Evolutionary conservation across 176 grass and related monocot species (phyloP), one percentile per base, ranked within the genome.

Genomic region (Phoenix roebelenii): DNA sequence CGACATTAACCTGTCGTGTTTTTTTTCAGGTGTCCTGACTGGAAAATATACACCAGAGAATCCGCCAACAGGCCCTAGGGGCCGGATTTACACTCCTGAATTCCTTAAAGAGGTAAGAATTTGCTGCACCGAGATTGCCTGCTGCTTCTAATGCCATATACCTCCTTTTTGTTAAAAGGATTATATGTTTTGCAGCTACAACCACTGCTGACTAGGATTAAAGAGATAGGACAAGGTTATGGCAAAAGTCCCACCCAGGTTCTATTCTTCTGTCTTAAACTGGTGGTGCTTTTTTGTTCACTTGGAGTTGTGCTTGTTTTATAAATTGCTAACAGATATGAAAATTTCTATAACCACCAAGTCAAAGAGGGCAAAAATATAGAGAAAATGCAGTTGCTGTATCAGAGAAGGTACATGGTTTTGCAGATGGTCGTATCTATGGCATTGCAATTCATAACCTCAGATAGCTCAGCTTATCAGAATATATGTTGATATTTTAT

Each of bases 171-270:
- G 54, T 60, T 49, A 54, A 59, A 49, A 5, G 23, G 29, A 59
- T 71, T 35, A 51, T 49, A 61, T 77, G 14, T 15, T 50, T 73
- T 35, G 53, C 75, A 97, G 93, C 79, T 97, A 67, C 87, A 97
- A 74, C 87, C 93, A 62, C 81, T 97, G 0, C 69, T 97, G 52
- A 80, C 74, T 67, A 83, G 84, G 75, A 91, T 97, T 12, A 80
- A 72, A 67, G 93, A 91, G 63, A 80, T 97, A 16, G 93, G 93
- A 63, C 74, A 64, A 59, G 91, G 66, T 72, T 97, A 85, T 58
- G 74, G 67, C 3, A 97, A 88, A 74, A 91, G 29, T 54, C 73
- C 76, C 67, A 85, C 87, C 52, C 93, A 97, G 93, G 93, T 95
- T 22, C 15, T 35, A 22, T 57, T 20, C 5, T 15, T 16, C 55